Evolutionary conservation across 2,329 filamentous ascomycete species (phyloP).

Genomic region (Clarireedia sp.): DNA sequence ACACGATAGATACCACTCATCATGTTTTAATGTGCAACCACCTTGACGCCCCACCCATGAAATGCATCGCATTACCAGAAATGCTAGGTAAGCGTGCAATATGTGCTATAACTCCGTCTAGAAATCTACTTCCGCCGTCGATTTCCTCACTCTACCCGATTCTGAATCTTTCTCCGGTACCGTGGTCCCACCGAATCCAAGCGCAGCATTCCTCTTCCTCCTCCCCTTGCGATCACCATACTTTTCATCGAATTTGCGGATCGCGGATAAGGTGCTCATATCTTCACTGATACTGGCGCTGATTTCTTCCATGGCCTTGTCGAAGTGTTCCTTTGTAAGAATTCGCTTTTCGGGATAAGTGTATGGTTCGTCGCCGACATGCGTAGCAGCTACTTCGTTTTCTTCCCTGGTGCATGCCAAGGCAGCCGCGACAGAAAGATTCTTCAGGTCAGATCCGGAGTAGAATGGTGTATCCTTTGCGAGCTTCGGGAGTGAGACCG

Average conservation of each 20-base stretch:
- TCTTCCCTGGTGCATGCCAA: constrained; percentile 74
- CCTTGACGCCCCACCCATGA: no score
- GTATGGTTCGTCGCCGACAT: constrained; percentile 35
- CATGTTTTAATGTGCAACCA: no score
- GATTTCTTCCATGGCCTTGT: constrained; percentile 79
- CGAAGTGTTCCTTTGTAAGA: constrained; percentile 66
- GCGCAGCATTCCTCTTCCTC: constrained; percentile 46
- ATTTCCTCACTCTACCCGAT: constrained; percentile 27
- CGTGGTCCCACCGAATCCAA: constrained; percentile 47
- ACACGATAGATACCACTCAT: no score
- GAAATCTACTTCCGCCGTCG: constrained; percentile 6
- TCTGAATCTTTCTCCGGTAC: constrained; percentile 26
- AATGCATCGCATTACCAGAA: no score
- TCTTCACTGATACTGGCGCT: constrained; percentile 89
- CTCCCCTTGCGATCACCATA: constrained; percentile 74
- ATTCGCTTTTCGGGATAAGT: constrained; percentile 60
- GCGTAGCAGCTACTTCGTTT: constrained; percentile 35
- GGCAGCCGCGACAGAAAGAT: constrained; percentile 70
- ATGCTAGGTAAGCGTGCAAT: no score
- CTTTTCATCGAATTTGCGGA: constrained; percentile 91
- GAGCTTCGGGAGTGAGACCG: constrained; percentile 54
- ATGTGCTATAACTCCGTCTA: no score
- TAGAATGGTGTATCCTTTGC: constrained; percentile 66
- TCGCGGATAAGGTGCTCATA: constrained; percentile 77
- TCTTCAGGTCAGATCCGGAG: constrained; percentile 78